phyloP scores from a whole-genome alignment of 2,329 filamentous ascomycete species.

The Tolypocladium ophioglossoides region DNA sequence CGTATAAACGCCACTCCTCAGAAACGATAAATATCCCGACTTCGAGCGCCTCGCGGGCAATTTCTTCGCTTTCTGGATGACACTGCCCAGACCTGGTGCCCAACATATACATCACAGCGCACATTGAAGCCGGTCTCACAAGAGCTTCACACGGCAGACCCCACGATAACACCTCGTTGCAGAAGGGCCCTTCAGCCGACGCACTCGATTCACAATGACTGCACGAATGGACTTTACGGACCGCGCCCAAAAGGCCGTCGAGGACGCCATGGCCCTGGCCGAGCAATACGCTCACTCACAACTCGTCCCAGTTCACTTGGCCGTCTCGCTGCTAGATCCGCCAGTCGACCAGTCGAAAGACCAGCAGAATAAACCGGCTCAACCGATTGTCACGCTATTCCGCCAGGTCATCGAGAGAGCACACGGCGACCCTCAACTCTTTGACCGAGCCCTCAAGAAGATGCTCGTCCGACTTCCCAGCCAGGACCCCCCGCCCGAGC shows the following conservation, averaged over 20 bases:
- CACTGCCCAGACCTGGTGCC: slow-evolving; percentile 1
- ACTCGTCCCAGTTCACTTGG: slow-evolving; percentile 81
- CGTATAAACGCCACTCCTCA: background rate
- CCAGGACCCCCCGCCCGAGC: slow-evolving; percentile 89
- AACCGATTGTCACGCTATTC: slow-evolving; percentile 64
- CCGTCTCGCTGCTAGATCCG: slow-evolving; percentile 69
- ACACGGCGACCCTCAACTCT: slow-evolving; percentile 80
- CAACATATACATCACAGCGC: background rate
- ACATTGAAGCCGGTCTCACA: background rate
- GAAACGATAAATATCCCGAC: background rate
- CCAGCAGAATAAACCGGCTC: slow-evolving; percentile 65
- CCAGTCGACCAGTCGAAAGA: slow-evolving; percentile 69
- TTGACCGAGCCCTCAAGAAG: slow-evolving; percentile 88
- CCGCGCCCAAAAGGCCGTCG: slow-evolving; percentile 77
- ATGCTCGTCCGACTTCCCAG: slow-evolving; percentile 79
- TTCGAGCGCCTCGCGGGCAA: background rate
- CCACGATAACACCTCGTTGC: background rate
- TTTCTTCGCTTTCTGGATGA: background rate
- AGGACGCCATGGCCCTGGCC: slow-evolving; percentile 79
- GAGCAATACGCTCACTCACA: slow-evolving; percentile 88
- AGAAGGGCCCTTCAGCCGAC: background rate
- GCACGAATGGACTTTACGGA: slow-evolving; percentile 88
- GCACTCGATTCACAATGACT: slow-evolving; percentile 43
- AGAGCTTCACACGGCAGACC: background rate
- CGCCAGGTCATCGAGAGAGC: slow-evolving; percentile 90